Base-by-base conservation (phyloP, 805 yeast species). In the Candida easanensis region DNA sequence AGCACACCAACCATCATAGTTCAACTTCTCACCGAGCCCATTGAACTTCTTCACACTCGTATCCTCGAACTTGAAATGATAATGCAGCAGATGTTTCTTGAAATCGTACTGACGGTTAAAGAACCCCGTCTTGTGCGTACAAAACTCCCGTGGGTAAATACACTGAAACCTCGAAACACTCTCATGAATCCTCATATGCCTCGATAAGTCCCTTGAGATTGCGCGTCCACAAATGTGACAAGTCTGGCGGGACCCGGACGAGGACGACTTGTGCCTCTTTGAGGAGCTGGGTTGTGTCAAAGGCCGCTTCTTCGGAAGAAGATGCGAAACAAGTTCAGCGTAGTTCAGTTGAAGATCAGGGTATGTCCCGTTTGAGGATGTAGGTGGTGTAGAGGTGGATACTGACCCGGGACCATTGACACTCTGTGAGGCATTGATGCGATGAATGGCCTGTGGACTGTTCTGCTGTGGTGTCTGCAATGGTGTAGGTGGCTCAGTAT, bases 41-140 rank as follows among this genome's bases (percentile, higher is more conserved):
- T 75, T 76, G 20, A 41, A 32, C 33, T 67, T 65, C 22, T 43
- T 51, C 2, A 46, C 55, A 4, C 66, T 64, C 13, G 52, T 51
- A 44, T 76, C 67, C 49, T 77, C 81, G 56, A 79, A 80, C 36
- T 57, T 58, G 56, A 81, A 81, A 51, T 81, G 88, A 40, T 73
- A 66, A 55, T 80, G 82, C 32, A 81, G 62, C 41, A 81, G 60
- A 55, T 81, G 88, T 54, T 81, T 81, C 55, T 81, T 81, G 66
- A 68, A 79, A 57, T 81, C 88, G 57, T 81, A 81, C 5, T 83
- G 84, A 38, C 88, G 65, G 61, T 81, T 81, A 64, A 81, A 81
- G 53, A 68, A 76, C 22, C 84, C 81, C 13, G 80, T 69, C 53
- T 73, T 78, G 57, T 80, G 86, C 3, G 71, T 62, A 55, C 87